Base-by-base conservation (phyloP, 441 rosid species). In the Jatropha multifida region DNA sequence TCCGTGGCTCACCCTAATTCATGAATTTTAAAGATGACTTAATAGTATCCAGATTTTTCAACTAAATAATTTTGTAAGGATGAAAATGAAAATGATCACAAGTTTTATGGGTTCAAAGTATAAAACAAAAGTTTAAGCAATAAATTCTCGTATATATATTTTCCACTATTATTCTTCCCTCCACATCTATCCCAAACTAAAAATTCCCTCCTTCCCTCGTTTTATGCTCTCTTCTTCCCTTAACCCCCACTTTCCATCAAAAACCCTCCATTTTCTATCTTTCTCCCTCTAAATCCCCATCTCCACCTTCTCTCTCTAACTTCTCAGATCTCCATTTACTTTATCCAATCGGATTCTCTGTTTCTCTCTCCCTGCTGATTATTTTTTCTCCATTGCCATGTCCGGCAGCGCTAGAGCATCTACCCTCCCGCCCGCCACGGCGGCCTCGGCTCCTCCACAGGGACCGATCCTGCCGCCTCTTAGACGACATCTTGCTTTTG, bases 191-290 rank as follows among this genome's bases (percentile, higher is more conserved):
- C 94, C 85, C 89, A 90, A 92, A 81, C 64, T 86, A 71, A 89
- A 88, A 90, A 88, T 81, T 90, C 86, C 94, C 87, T 86, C 92
- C 86, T 88, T 92, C 98, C 97, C 90, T 91, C 95, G 88, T 86
- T 84, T 84, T 79, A 88, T 80, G 74, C 86, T 71, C 78, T 82
- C 69, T 44, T 13, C 27, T 58, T 58, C 67, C 64, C 74, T 44
- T 37, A 42, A 63, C 81, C 70, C 77, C 77, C 63, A 15, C 58
- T 27, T 54, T 17, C 49, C 51, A 65, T 44, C 62, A 10, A 17
- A 13, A 20, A 20, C 65, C 13, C 73, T 15, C 51, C 51, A 32
- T 2, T 32, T 66, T 10, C 65, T 71, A 82, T 71, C 77, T 76
- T 73, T 79, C 82, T 71, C 74, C 42, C 65, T 73, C 78, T 15